phyloP scores from a whole-genome alignment of 768 basidiomycete genomes.

The Lactarius indigo region DNA sequence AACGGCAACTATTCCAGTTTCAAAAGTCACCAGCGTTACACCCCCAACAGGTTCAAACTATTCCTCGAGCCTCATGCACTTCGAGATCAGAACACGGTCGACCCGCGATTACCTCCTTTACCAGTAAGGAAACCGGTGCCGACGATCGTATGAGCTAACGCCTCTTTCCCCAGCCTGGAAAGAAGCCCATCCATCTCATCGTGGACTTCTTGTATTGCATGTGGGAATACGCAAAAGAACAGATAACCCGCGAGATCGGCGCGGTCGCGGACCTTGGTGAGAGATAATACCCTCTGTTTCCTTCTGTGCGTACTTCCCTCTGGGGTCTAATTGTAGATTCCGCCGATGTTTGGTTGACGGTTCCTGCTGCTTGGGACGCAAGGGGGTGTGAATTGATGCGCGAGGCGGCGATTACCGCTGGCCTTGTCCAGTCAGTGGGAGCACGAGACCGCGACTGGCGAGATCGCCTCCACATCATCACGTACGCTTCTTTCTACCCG shows the following conservation, averaged over 20 bases:
- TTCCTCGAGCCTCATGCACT: slow-evolving; percentile 80
- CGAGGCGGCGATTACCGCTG: slow-evolving; percentile 75
- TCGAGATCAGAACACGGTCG: slow-evolving; percentile 64
- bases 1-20: neutral
- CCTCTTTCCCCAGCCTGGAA: slow-evolving; percentile 55
- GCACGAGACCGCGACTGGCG: slow-evolving; percentile 75
- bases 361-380: slow-evolving; percentile 90
- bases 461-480: slow-evolving; percentile 80
- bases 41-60: slow-evolving; percentile 64
- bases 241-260: slow-evolving; percentile 84
- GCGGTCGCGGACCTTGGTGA: slow-evolving; percentile 80
- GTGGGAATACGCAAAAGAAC: slow-evolving; percentile 84
- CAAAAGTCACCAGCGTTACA: neutral
- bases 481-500: slow-evolving; percentile 37
- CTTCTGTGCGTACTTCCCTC: slow-evolving; percentile 7
- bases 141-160: slow-evolving; percentile 11
- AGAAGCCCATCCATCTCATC: slow-evolving; percentile 74
- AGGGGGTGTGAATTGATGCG: slow-evolving; percentile 84
- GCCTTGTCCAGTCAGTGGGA: slow-evolving; percentile 66
- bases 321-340: slow-evolving; percentile 46
- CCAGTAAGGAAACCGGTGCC: slow-evolving; percentile 52
- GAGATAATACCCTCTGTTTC: slow-evolving; percentile 25
- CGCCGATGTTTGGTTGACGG: slow-evolving; percentile 82
- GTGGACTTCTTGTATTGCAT: slow-evolving; percentile 78
- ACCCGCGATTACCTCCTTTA: slow-evolving; percentile 73